These are phyloP conservation scores for Monascus ruber DNA, from an alignment of 2,329 filamentous ascomycete genomes.

Conservation along the genomic window DNA sequence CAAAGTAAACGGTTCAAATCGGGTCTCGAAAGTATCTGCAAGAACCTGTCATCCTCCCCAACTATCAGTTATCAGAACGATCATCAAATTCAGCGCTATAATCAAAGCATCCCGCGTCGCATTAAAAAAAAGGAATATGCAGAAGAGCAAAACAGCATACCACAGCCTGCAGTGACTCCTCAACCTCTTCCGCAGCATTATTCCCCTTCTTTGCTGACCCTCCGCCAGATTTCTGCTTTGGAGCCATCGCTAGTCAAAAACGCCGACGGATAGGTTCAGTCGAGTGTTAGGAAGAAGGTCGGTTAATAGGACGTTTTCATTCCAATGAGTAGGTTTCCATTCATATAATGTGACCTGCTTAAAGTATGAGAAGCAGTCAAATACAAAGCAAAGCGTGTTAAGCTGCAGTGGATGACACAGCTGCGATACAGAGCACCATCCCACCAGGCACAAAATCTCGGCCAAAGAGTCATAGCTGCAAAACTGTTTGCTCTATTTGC, in stretches of 20 bases:
- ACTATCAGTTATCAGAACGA: constrained; percentile 4
- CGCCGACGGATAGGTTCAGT: too few species aligned
- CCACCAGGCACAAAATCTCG: constrained; percentile 16
- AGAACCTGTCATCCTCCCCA: constrained; percentile 50
- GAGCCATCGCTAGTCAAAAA: constrained; percentile 15
- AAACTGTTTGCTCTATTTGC: constrained; percentile 8
- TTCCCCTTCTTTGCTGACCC: constrained; percentile 17
- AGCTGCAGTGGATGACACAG: constrained; percentile 6
- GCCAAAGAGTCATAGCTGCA: constrained; percentile 19
- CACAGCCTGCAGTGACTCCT: constrained; percentile 53
- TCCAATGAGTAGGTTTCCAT: too few species aligned
- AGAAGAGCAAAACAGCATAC: constrained; percentile 24
- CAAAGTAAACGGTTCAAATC: constrained; percentile 80
- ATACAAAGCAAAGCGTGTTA: not conserved
- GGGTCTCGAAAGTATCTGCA: constrained; percentile 86
- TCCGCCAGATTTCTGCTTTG: constrained; percentile 23
- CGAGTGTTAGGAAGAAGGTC: too few species aligned
- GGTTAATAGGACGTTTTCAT: too few species aligned
- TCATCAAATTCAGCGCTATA: not conserved
- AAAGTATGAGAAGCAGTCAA: too few species aligned
- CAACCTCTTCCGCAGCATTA: constrained; percentile 45
- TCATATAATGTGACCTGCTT: too few species aligned
- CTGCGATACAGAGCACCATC: not conserved
- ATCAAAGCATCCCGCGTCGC: not conserved
- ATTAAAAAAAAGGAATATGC: constrained; percentile 3